phyloP scores from a whole-genome alignment of 2,329 filamentous ascomycete species.

The Pestalotiopsis sp. region DNA sequence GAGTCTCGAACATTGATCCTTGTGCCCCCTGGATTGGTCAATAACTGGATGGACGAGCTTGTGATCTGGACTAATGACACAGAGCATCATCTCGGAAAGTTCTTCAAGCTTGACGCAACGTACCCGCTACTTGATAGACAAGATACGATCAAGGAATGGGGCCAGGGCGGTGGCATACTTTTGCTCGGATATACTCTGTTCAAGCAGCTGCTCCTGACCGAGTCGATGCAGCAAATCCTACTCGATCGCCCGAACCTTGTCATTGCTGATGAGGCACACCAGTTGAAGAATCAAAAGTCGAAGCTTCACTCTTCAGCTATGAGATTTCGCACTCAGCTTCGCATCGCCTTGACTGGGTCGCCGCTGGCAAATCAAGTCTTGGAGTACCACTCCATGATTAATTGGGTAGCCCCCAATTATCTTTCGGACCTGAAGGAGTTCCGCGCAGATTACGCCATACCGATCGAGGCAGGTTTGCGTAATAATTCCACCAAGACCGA shows the following conservation, averaged over 20 bases:
- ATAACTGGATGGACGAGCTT: constrained; percentile 85
- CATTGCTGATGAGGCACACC: constrained; percentile 84
- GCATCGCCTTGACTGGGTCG: constrained; percentile 86
- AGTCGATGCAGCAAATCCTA: constrained; percentile 49
- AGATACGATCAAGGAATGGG: constrained; percentile 60
- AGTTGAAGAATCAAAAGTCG: constrained; percentile 68
- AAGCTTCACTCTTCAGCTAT: constrained; percentile 56
- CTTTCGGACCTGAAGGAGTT: constrained; percentile 73
- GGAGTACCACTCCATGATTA: constrained; percentile 86
- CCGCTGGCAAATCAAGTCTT: constrained; percentile 82
- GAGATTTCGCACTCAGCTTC: constrained; percentile 66
- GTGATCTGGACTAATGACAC: constrained; percentile 65
- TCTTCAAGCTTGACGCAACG: constrained; percentile 57
- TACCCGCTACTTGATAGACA: constrained; percentile 41
- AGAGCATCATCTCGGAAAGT: constrained; percentile 51
- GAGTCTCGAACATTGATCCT: constrained; percentile 70
- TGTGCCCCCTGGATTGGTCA: constrained; percentile 73
- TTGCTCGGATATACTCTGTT: constrained; percentile 77
- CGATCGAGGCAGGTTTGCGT: constrained; percentile 74
- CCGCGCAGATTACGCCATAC: constrained; percentile 66
- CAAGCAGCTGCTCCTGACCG: constrained; percentile 35
- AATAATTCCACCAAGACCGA: constrained; percentile 61
- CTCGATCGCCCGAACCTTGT: constrained; percentile 70
- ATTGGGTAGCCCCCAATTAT: constrained; percentile 83
- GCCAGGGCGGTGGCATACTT: constrained; percentile 69